Base-by-base conservation (phyloP, 805 yeast species). In the Kuraishia cidri region DNA sequence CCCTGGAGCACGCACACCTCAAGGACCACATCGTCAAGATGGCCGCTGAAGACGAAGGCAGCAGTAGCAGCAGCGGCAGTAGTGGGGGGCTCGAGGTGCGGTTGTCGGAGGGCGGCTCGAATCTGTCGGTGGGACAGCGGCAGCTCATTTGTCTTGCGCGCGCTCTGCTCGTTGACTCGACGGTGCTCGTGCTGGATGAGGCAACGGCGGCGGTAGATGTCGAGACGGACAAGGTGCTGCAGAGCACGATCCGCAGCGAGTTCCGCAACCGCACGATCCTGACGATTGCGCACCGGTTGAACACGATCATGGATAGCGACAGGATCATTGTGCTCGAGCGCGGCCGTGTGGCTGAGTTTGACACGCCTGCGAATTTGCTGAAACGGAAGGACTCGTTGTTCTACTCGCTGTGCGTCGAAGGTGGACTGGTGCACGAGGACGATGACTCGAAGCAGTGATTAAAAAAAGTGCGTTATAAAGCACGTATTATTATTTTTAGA, bases 131-230 rank as follows among this genome's bases (percentile, higher is more conserved):
- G 24, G 96, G 97, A 15, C 95, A 88, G 59, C 71, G 85, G 43
- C 97, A 87, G 56, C 62, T 88, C 37, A 62, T 83, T 78, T 83
- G 94, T 60, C 64, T 83, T 33, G 87, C 90, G 0, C 64, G 94
- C 50, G 92, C 88, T 1, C 60, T 83, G 38, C 64, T 80, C 41
- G 76, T 75, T 39, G 69, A 74, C 24, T 62, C 75, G 5, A 72
- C 75, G 38, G 69, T 83, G 26, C 62, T 83, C 40, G 76, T 83
- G 6, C 58, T 83, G 46, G 94, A 83, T 55, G 94, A 83, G 56
- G 94, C 94, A 9, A 83, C 94, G 3, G 92, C 94, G 4, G 87
- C 90, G 5, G 92, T 83, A 32, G 94, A 83, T 56, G 88, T 82
- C 24, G 85, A 81, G 49, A 83, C 94, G 3, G 94, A 83, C 55